Percentiles rank a stretch among this genome's conserved stretches.
These are phyloP conservation scores for Eleusine indica DNA, from an alignment of 176 grass and related monocot genomes.

Conservation along the genomic window DNA sequence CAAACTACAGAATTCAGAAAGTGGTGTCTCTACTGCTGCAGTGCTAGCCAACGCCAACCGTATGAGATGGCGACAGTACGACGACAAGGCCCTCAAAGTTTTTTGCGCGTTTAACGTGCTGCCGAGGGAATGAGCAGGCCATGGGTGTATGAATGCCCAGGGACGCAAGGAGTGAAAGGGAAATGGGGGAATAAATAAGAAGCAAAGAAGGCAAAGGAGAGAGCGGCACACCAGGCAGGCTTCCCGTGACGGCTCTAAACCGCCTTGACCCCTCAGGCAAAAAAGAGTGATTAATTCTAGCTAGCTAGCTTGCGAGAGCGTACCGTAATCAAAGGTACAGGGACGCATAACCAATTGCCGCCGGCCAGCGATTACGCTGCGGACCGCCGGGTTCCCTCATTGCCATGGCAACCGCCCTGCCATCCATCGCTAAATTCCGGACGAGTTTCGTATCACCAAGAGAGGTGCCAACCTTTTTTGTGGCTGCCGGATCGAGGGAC, in stretches of 20 bases:
- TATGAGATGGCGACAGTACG: conserved; percentile 43
- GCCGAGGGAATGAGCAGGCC: conserved; percentile 54
- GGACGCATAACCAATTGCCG: conserved; percentile 40
- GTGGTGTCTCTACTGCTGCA: not conserved
- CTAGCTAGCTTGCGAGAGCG: not conserved
- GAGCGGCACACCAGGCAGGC: conserved; percentile 46
- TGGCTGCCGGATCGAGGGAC: no score
- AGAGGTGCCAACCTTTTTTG: not conserved
- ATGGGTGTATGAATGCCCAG: conserved; percentile 47
- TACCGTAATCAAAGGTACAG: not conserved
- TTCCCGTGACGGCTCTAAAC: conserved; percentile 63
- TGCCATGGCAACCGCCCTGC: conserved; percentile 13
- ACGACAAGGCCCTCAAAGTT: not conserved
- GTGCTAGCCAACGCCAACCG: conserved; percentile 37
- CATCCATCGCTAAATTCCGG: not conserved
- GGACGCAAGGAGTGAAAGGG: conserved; percentile 44
- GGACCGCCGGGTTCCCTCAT: conserved; percentile 24
- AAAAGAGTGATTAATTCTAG: conserved; percentile 29
- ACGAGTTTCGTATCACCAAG: not conserved
- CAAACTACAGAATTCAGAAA: not conserved
- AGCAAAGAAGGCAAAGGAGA: conserved; percentile 13
- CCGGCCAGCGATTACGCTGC: conserved; percentile 24
- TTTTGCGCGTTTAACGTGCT: conserved; percentile 40
- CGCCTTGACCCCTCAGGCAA: conserved; percentile 25
- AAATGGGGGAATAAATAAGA: conserved; percentile 47